phyloP scores from a whole-genome alignment of 192 early-diverging fungal species.

The Endogone sp. region DNA sequence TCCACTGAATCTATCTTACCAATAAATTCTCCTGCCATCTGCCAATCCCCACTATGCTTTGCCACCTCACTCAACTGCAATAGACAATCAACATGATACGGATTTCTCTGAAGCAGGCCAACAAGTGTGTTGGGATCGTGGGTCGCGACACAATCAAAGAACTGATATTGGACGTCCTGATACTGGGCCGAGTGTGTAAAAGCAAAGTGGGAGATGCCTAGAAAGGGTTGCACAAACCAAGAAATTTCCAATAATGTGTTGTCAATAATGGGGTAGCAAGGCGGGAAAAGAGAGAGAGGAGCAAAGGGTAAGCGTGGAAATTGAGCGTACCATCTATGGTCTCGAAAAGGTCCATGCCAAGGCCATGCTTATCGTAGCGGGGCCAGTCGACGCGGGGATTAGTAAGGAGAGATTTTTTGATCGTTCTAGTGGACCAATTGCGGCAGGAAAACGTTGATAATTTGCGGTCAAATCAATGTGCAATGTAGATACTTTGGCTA shows the following conservation, averaged over 20 bases:
- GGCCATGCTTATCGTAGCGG: constrained; percentile 42
- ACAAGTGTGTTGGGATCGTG: constrained; percentile 73
- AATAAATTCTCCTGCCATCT: constrained; percentile 76
- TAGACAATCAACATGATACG: constrained; percentile 86
- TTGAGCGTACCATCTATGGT: constrained; percentile 29
- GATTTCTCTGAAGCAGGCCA: constrained; percentile 64
- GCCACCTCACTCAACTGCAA: constrained; percentile 83
- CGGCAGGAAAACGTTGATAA: too few species aligned
- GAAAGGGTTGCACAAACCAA: background rate
- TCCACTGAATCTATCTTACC: too few species aligned
- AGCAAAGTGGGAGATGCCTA: constrained; percentile 40
- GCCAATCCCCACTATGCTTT: constrained; percentile 81
- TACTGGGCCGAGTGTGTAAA: constrained; percentile 72
- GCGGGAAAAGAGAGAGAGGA: background rate
- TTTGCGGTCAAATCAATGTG: too few species aligned
- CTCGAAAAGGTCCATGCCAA: constrained; percentile 44
- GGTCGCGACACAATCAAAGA: constrained; percentile 66
- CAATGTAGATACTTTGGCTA: too few species aligned
- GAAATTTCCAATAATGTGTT: background rate
- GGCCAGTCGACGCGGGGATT: constrained; percentile 73
- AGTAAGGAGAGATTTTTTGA: constrained; percentile 51
- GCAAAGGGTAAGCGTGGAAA: constrained; percentile 15
- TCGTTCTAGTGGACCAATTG: background rate
- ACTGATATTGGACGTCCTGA: constrained; percentile 69
- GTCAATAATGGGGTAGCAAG: background rate